phyloP scores from a whole-genome alignment of 2,329 filamentous ascomycete species.

The Aureobasidium sp. region DNA sequence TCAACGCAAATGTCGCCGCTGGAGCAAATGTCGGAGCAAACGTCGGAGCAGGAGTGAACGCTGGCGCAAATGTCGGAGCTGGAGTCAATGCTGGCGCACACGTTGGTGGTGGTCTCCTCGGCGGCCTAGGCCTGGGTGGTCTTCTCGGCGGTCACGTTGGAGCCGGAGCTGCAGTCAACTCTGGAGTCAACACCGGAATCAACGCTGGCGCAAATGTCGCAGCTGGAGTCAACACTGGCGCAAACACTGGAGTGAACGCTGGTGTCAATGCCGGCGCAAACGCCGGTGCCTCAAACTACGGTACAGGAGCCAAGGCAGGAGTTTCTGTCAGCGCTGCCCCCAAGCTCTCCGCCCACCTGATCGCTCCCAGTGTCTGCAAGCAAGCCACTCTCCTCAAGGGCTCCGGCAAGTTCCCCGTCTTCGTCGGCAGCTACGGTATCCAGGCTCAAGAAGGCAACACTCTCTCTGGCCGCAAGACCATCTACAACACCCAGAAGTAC shows the following conservation, averaged over 20 bases:
- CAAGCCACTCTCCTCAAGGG: slow-evolving; percentile 19
- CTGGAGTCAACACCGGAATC: not conserved
- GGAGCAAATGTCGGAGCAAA: no score
- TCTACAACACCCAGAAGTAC: slow-evolving; percentile 26
- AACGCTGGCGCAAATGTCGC: not conserved
- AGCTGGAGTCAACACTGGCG: not conserved
- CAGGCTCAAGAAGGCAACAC: slow-evolving; percentile 27
- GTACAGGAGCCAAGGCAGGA: not conserved
- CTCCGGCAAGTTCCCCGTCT: slow-evolving; percentile 23
- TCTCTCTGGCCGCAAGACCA: slow-evolving; percentile 20
- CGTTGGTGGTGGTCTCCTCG: no score
- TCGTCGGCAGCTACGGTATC: slow-evolving; percentile 29
- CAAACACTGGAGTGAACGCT: not conserved
- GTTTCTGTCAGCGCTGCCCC: not conserved
- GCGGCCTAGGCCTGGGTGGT: no score
- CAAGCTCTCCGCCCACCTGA: slow-evolving; percentile 16
- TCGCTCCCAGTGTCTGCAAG: slow-evolving; percentile 21
- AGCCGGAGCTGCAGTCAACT: not conserved
- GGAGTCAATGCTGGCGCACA: not conserved
- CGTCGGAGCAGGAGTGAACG: no score
- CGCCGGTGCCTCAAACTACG: not conserved
- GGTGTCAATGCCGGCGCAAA: not conserved
- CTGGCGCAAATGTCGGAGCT: no score
- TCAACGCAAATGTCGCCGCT: not conserved
- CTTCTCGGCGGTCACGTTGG: no score